Evolutionary conservation across 495 filamentous ascomycete species (phyloP), one percentile per base, ranked within the genome.

Genomic region (Aspergillus sclerotiicarbonarius): DNA sequence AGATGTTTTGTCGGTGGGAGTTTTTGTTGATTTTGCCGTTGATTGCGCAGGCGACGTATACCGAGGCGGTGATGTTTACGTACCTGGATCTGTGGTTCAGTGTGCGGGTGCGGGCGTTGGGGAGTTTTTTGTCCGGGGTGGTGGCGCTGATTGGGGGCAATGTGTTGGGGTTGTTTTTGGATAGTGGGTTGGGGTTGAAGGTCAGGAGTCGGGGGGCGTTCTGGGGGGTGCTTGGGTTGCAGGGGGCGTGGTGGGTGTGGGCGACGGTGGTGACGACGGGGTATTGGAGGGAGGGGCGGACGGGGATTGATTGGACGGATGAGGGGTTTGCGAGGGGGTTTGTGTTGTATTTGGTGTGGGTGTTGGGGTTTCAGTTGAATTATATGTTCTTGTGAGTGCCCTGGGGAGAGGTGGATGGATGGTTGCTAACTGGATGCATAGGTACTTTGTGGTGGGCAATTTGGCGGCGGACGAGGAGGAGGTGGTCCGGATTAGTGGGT

Each of bases 211-310:
- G 82, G 9, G 63, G 62, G 15, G 70, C 72, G 2, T 81, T 79
- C 57, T 60, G 67, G 32, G 65, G 75, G 12, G 76, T 87, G 10
- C 68, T 82, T 25, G 66, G 57, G 0, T 61, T 84, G 31, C 83
- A 86, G 61, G 83, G 83, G 2, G 76, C 74, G 5, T 84, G 82
- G 77, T 88, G 84, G 84, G 67, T 82, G 9, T 88, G 83, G 84
- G 81, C 77, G 0, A 81, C 81, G 2, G 67, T 87, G 12, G 60
- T 84, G 19, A 77, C 81, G 1, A 83, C 81, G 0, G 66, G 80
- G 39, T 86, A 80, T 62, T 64, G 71, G 8, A 66, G 69, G 31
- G 81, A 75, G 4, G 73, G 37, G 83, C 84, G 2, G 74, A 82
- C 83, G 3, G 74, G 70, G 5, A 83, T 76, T 57, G 85, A 88